Evolutionary conservation across 1,284 basidiomycete genomes (phyloP).

Genomic region (Sporisorium sorghi): DNA sequence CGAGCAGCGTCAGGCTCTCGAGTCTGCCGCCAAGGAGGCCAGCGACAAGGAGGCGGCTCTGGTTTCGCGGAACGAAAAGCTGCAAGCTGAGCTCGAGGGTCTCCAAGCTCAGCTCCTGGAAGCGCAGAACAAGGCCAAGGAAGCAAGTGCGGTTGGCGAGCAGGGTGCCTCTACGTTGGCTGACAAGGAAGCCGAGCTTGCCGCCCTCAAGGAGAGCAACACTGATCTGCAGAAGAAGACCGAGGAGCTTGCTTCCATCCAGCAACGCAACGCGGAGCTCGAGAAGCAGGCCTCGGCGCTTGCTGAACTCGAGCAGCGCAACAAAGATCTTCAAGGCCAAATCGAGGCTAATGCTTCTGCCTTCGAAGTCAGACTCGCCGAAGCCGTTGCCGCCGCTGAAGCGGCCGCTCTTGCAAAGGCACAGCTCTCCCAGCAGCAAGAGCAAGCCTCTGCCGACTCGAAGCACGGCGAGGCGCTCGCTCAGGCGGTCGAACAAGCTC

Average conservation of each 20-base stretch:
- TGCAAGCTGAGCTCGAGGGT: slow-evolving; percentile 29
- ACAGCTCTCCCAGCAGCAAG: slow-evolving; percentile 12
- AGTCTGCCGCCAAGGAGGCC: slow-evolving; percentile 30
- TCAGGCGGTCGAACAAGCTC: slow-evolving; percentile 27
- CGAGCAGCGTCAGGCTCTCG: slow-evolving; percentile 33
- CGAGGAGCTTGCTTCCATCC: slow-evolving; percentile 7
- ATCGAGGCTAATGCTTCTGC: slow-evolving; percentile 25
- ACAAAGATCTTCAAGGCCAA: slow-evolving; percentile 15
- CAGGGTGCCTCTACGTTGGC: slow-evolving; percentile 25
- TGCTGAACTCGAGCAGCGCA: slow-evolving; percentile 14
- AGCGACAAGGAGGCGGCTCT: slow-evolving; percentile 18
- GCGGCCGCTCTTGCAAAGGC: slow-evolving; percentile 36
- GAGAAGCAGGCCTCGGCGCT: slow-evolving; percentile 11
- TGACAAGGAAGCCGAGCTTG: slow-evolving; percentile 39
- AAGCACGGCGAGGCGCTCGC: slow-evolving; percentile 23
- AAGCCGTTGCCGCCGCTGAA: slow-evolving; percentile 53
- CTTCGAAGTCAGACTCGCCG: slow-evolving; percentile 30
- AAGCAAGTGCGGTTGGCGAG: slow-evolving; percentile 28
- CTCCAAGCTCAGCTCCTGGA: slow-evolving; percentile 22
- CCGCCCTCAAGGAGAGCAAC: slow-evolving; percentile 11
- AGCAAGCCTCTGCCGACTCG: slow-evolving; percentile 11
- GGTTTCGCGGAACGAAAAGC: slow-evolving; percentile 24
- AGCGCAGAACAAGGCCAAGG: slow-evolving; percentile 24
- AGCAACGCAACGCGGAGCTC: slow-evolving; percentile 24
- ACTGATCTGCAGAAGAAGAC: slow-evolving; percentile 16